A percentile compares a stretch with the other conserved stretches of the same genome.
These are phyloP conservation scores for Fusarium haematococcum DNA, from an alignment of 2,329 filamentous ascomycete species.

Conservation along the genomic window DNA sequence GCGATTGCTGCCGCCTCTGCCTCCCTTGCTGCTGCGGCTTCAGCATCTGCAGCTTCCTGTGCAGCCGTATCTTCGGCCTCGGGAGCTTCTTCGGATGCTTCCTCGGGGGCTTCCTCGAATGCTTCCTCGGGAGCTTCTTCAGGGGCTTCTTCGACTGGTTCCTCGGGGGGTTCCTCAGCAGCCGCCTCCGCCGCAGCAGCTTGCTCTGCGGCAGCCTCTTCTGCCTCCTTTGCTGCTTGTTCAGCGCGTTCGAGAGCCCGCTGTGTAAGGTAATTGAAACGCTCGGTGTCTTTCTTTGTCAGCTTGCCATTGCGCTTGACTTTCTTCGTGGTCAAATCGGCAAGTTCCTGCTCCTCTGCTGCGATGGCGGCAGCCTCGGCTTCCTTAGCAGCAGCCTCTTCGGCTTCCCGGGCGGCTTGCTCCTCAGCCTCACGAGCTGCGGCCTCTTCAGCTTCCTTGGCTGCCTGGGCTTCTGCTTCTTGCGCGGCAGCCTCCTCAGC, in stretches of 20 bases:
- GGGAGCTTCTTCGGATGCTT: neutral
- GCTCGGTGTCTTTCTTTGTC: conserved; percentile 39
- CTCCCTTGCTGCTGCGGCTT: conserved; percentile 28
- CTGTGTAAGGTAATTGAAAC: conserved; percentile 32
- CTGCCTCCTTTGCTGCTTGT: conserved; percentile 46
- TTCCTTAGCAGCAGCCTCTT: conserved; percentile 37
- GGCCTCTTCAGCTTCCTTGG: conserved; percentile 42
- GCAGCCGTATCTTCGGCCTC: conserved; percentile 19
- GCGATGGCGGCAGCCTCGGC: conserved; percentile 45
- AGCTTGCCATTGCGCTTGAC: conserved; percentile 40
- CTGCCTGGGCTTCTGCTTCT: conserved; percentile 28
- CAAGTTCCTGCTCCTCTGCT: conserved; percentile 44
- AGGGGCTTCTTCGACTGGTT: conserved; percentile 21
- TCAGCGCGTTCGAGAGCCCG: conserved; percentile 30
- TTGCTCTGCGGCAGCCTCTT: conserved; percentile 38
- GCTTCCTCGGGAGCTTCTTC: conserved; percentile 35
- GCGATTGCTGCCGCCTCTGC: conserved; percentile 27
- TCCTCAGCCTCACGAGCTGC: conserved; percentile 35
- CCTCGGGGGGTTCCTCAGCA: conserved; percentile 31
- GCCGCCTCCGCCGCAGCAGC: conserved; percentile 47
- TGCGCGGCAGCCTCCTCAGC: conserved; percentile 32
- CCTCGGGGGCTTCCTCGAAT: conserved; percentile 14
- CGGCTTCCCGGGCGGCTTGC: conserved; percentile 23
- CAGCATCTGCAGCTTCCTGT: conserved; percentile 31
- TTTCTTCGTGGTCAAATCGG: conserved; percentile 36